Base-by-base conservation (phyloP, 2,329 filamentous ascomycete genomes). In the Venturiaceae sp. region DNA sequence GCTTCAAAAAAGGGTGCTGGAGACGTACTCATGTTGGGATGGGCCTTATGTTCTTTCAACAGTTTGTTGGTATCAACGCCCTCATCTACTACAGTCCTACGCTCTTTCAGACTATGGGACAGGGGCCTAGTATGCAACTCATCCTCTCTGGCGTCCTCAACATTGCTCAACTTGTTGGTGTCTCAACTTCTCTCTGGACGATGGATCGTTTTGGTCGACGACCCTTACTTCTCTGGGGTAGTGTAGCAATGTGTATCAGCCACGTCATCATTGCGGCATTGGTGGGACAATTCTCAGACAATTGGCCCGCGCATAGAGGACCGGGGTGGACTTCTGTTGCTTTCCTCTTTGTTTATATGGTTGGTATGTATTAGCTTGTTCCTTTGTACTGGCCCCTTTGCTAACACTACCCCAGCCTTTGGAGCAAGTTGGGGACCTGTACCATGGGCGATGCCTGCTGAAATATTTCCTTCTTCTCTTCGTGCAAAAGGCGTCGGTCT, bases 401-500 rank as follows among this genome's bases (percentile, higher is more conserved):
- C 56, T 59, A 23, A 62, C n/a, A 16, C 33, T 32, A 1, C 8
- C 44, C 75, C 32, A 56, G 53, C 77, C 2, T 88, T 88, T 63
- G 82, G 82, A 2, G 78, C 76, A 0, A 78, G 77, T 0, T 86
- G 81, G 79, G 80, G 78, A 0, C 78, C 78, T 2, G 74, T 81
- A 0, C 74, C 72, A 1, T 80, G 74, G 77, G 74, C 71, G 3
- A 68, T 79, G 67, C 68, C 71, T 0, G 74, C 77, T 32, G 82
- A 90, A 61, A 83, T 89, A n/a, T 87, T 87, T 46, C 82, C 83
- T 0, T 79, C 77, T 1, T 77, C 76, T 0, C 71, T 82, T 0
- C 75, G 84, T 6, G 83, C 84, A 2, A 88, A 87, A 66, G 86
- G 85, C 34, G 83, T 85, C 0, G 83, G 83, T 1, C 72, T 86